Conservation (phyloP, 2,329 filamentous ascomycete species). For the Aspergillus glaucus region DNA sequence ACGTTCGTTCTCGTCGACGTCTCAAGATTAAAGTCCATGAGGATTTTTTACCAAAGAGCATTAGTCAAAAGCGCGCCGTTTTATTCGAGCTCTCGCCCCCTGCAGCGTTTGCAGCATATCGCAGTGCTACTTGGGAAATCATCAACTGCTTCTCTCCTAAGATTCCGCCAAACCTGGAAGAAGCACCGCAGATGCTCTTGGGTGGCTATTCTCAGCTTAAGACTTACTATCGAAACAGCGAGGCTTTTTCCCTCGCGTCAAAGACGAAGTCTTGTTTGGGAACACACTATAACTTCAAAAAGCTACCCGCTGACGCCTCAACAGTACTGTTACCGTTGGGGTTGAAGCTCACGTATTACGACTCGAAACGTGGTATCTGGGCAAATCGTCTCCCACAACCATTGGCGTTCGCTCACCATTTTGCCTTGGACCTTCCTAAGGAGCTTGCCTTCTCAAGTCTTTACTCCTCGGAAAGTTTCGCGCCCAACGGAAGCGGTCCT, state of each 20-base stretch:
- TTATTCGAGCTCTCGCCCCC: slow-evolving; percentile 51
- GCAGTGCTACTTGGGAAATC: slow-evolving; percentile 49
- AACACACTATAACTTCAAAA: slow-evolving; percentile 44
- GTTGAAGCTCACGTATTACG: slow-evolving; percentile 45
- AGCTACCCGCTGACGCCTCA: slow-evolving; percentile 37
- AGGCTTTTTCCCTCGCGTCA: slow-evolving; percentile 38
- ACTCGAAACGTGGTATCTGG: slow-evolving; percentile 37
- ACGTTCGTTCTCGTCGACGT: slow-evolving; percentile 27
- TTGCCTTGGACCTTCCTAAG: slow-evolving; percentile 31
- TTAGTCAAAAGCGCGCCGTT: slow-evolving; percentile 34
- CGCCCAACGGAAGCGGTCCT: slow-evolving; percentile 31
- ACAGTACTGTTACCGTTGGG: slow-evolving; percentile 44
- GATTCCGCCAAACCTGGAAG: slow-evolving; percentile 1
- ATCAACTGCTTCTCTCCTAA: slow-evolving; percentile 32
- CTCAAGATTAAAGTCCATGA: slow-evolving; percentile 47
- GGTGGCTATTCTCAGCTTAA: slow-evolving; percentile 28
- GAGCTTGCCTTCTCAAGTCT: slow-evolving; percentile 32
- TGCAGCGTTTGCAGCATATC: slow-evolving; percentile 41
- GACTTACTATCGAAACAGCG: slow-evolving; percentile 9
- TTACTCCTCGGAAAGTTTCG: slow-evolving; percentile 18
- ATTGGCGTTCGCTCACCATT: slow-evolving; percentile 44
- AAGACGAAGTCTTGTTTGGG: slow-evolving; percentile 41
- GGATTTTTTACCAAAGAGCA: slow-evolving; percentile 40
- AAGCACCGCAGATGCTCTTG: slow-evolving; percentile 21
- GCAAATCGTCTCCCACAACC: slow-evolving; percentile 19